Evolutionary conservation across 2,329 filamentous ascomycete species (phyloP).

Genomic region (Zymoseptoria passerinii): DNA sequence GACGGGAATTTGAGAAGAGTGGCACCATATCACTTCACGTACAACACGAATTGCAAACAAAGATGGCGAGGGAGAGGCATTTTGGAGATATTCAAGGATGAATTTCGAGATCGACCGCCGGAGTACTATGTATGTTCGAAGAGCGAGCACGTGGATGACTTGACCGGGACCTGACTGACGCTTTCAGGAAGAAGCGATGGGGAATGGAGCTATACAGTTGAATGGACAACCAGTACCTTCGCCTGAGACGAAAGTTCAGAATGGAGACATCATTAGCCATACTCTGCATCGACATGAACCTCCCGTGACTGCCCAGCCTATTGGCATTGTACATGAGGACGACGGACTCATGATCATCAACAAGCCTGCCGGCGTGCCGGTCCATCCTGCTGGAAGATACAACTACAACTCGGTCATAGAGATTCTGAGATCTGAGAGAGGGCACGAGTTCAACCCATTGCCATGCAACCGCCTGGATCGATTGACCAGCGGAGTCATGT

Average conservation of each 20-base stretch:
- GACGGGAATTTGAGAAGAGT: slow-evolving; percentile 63
- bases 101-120: slow-evolving; percentile 79
- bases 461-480: slow-evolving; percentile 92
- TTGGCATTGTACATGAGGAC: slow-evolving; percentile 82
- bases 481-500: slow-evolving; percentile 95
- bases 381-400: slow-evolving; percentile 91
- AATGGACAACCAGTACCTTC: slow-evolving; percentile 63
- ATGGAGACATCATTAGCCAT: slow-evolving; percentile 86
- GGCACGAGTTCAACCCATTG: slow-evolving; percentile 50
- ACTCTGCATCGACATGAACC: slow-evolving; percentile 94
- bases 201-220: slow-evolving; percentile 67
- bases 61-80: slow-evolving; percentile 77
- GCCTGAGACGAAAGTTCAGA: slow-evolving; percentile 64
- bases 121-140: slow-evolving; percentile 67
- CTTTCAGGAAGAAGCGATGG: slow-evolving; percentile 61
- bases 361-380: slow-evolving; percentile 89
- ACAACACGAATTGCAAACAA: slow-evolving; percentile 91
- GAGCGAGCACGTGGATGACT: neutral
- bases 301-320: slow-evolving; percentile 71
- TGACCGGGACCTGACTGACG: slow-evolving; percentile 21
- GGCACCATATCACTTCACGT: slow-evolving; percentile 81
- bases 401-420: slow-evolving; percentile 92
- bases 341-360: slow-evolving; percentile 92
- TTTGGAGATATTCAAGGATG: slow-evolving; percentile 79
- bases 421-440: slow-evolving; percentile 74